Base-by-base conservation (phyloP, 495 filamentous ascomycete species). In the Opeltia flavorubescens region DNA sequence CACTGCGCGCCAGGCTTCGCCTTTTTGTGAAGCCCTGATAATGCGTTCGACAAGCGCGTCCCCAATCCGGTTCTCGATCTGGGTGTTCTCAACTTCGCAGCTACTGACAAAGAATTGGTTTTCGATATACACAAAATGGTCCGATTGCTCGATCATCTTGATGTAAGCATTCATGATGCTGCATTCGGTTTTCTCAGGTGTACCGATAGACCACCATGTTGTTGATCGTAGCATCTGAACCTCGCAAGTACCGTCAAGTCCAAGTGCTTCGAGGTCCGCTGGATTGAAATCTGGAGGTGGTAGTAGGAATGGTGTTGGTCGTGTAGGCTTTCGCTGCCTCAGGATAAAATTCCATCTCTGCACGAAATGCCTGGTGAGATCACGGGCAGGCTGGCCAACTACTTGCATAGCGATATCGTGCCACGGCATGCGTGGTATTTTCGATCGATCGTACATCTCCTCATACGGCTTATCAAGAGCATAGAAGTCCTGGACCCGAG, bases 351-450 rank as follows among this genome's bases (percentile, higher is more conserved):
- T 96, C 91, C 91, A 99, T 50, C 91, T 72, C 63, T 99, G 91
- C n/a, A 96, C 88, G 56, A 99, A 99, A 63, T 96, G 91, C 13
- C 91, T 76, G 20, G 88, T 94, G 39, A 96, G 74, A 65, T 99
- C 91, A 44, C 91, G 73, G 1, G 91, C 91, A 1, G 91, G 91
- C 58, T 96, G 91, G 30, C 91, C 91, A 21, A 96, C 88, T 23
- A 99, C 82, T 64, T 99, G 91, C 91, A 99, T 99, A 9, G 82
- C 79, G 44, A 99, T 91, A 61, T 99, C 91, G 57, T 99, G 91
- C 91, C 91, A 99, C 2, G 93, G 93, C 91, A 96, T 99, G 45
- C 91, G 71, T 0, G 93, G 86, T 15, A 91, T 71, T 57, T 80
- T 78, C 29, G 78, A 80, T 34, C 91, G 76, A 57, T 96, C 87